phyloP scores from a whole-genome alignment of 371 early-diverging fungal species.

The Apophysomyces variabilis region DNA sequence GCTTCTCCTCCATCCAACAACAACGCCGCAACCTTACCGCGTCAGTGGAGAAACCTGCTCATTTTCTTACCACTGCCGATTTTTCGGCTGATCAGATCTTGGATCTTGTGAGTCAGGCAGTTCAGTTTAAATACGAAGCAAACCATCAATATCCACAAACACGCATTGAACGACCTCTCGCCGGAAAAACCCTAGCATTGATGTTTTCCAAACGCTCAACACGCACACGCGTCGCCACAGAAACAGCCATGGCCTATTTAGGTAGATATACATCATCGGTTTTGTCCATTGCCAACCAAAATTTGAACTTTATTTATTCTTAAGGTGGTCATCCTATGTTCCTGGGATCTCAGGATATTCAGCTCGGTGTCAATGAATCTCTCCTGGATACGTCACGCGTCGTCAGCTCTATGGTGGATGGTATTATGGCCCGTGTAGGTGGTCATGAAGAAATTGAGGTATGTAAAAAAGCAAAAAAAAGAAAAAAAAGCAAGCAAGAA shows the following conservation, averaged over 20 bases:
- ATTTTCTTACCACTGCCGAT: slow-evolving; percentile 55
- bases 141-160: slow-evolving; percentile 38
- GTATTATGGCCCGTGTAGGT: slow-evolving; percentile 91
- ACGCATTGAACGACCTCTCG: slow-evolving; percentile 61
- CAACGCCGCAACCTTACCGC: not conserved
- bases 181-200: slow-evolving; percentile 81
- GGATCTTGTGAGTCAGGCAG: slow-evolving; percentile 47
- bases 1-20: not conserved
- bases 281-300: not conserved
- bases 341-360: slow-evolving; percentile 92
- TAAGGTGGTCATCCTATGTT: slow-evolving; percentile 94
- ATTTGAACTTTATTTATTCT: not conserved
- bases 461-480: slow-evolving; percentile 5
- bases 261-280: slow-evolving; percentile 45
- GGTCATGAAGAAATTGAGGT: slow-evolving; percentile 89
- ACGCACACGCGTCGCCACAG: slow-evolving; percentile 94
- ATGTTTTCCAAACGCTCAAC: slow-evolving; percentile 94
- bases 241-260: slow-evolving; percentile 86
- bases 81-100: slow-evolving; percentile 49
- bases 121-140: slow-evolving; percentile 50
- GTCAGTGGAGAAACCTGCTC: slow-evolving; percentile 36
- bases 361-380: slow-evolving; percentile 92
- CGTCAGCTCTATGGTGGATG: slow-evolving; percentile 92
- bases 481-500: no score
- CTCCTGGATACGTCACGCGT: slow-evolving; percentile 88